Evolutionary conservation across 768 basidiomycete genomes (phyloP).

Genomic region (Chlorophyllum brunneum): DNA sequence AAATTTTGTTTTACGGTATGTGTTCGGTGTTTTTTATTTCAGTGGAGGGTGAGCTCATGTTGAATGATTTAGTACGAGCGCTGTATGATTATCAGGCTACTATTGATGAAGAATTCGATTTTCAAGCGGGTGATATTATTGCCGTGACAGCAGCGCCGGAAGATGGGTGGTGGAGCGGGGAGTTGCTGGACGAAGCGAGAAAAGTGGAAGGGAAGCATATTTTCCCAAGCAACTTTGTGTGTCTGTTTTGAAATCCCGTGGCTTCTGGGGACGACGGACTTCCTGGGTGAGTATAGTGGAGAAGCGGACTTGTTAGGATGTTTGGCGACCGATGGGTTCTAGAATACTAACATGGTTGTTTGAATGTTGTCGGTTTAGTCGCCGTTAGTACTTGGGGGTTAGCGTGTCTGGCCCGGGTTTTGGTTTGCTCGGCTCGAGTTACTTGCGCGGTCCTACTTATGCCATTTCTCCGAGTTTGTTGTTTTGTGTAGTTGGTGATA

Average conservation of each 20-base stretch:
- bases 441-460: not conserved
- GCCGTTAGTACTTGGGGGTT: too few relatives aligned
- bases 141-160: slow-evolving; percentile 93
- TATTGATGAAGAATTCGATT: slow-evolving; percentile 92
- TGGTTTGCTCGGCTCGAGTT: not conserved
- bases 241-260: slow-evolving; percentile 52
- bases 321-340: too few relatives aligned
- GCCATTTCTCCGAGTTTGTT: not conserved
- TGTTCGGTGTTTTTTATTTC: not conserved
- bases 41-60: slow-evolving; percentile 1
- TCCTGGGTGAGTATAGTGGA: too few relatives aligned
- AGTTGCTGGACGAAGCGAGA: slow-evolving; percentile 70
- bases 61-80: slow-evolving; percentile 64
- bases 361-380: too few relatives aligned
- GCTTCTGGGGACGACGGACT: not conserved
- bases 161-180: slow-evolving; percentile 98
- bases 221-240: slow-evolving; percentile 88
- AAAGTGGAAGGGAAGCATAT: slow-evolving; percentile 68
- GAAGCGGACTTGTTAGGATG: too few relatives aligned
- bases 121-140: slow-evolving; percentile 94
- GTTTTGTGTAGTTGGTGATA: not conserved
- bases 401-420: too few relatives aligned
- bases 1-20: slow-evolving; percentile 85
- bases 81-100: slow-evolving; percentile 84
- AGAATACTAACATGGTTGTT: not conserved